Conservation (phyloP, 768 basidiomycete species). For the Mycena albidolilacea region DNA sequence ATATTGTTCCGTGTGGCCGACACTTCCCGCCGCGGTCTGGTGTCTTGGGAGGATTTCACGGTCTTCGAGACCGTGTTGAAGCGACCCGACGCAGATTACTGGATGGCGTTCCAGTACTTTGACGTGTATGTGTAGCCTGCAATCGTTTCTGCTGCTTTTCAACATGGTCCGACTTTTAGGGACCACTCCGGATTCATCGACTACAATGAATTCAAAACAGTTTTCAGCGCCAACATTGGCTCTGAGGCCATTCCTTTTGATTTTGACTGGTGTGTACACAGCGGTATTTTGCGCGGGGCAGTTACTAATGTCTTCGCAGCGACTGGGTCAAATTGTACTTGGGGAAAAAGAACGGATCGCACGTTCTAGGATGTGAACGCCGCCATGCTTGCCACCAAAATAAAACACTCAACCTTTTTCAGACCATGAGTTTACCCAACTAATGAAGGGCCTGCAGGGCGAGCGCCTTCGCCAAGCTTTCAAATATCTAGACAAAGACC, state of each 20-base stretch:
- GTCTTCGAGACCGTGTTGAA: slow-evolving; percentile 96
- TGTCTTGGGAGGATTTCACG: slow-evolving; percentile 96
- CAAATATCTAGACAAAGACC: slow-evolving; percentile 89
- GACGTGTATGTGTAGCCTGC: slow-evolving; percentile 79
- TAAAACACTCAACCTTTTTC: slow-evolving; percentile 31
- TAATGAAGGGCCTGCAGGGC: slow-evolving; percentile 99
- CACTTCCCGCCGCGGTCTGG: slow-evolving; percentile 77
- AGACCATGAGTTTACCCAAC: slow-evolving; percentile 98
- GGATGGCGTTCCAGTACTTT: slow-evolving; percentile 96
- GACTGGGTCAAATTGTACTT: slow-evolving; percentile 98
- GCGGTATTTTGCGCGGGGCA: not conserved
- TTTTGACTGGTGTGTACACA: slow-evolving; percentile 82
- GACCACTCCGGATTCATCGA: slow-evolving; percentile 94
- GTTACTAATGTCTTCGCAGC: slow-evolving; percentile 52
- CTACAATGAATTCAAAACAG: slow-evolving; percentile 95
- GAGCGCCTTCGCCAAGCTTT: slow-evolving; percentile 98
- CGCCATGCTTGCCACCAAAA: slow-evolving; percentile 12
- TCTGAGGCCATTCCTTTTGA: slow-evolving; percentile 92
- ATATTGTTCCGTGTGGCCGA: slow-evolving; percentile 94
- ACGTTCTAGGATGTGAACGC: slow-evolving; percentile 89
- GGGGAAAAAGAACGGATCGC: slow-evolving; percentile 91
- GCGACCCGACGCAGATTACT: slow-evolving; percentile 96
- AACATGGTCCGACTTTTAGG: slow-evolving; percentile 54
- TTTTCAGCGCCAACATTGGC: slow-evolving; percentile 86
- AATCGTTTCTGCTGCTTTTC: slow-evolving; percentile 20